Evolutionary conservation across 2,329 filamentous ascomycete species (phyloP).

Genomic region (Apiospora aurea): DNA sequence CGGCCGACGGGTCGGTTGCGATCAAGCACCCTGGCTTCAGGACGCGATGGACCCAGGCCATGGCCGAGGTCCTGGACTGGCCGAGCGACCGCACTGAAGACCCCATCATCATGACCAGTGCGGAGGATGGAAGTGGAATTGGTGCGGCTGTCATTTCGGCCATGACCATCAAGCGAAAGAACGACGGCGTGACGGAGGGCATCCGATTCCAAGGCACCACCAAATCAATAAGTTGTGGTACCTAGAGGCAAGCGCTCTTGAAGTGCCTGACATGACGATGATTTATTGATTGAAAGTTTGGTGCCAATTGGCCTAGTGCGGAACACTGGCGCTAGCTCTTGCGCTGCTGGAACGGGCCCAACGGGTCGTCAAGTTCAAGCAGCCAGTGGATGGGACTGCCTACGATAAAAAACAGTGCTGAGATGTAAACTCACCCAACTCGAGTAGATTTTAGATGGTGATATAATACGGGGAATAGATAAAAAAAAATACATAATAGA

Average conservation of each 20-base stretch:
- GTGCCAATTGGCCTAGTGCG: neutral
- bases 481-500: neutral
- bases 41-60: conserved; percentile 70
- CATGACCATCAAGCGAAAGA: conserved; percentile 37
- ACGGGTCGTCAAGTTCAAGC: neutral
- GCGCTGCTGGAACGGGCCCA: neutral
- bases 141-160: conserved; percentile 75
- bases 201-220: neutral
- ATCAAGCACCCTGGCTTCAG: conserved; percentile 85
- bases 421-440: neutral
- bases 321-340: neutral
- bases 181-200: neutral
- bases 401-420: neutral
- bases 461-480: neutral
- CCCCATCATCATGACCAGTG: conserved; percentile 70
- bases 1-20: conserved; percentile 79
- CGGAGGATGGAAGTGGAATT: conserved; percentile 78
- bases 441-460: neutral
- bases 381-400: neutral
- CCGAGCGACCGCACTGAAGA: conserved; percentile 68
- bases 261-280: neutral
- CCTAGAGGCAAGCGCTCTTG: neutral
- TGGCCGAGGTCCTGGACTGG: conserved; percentile 79
- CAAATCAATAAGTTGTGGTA: neutral
- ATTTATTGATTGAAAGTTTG: neutral